phyloP scores from a whole-genome alignment of 345 rosid genomes.

The Eucalyptus viminalis region DNA sequence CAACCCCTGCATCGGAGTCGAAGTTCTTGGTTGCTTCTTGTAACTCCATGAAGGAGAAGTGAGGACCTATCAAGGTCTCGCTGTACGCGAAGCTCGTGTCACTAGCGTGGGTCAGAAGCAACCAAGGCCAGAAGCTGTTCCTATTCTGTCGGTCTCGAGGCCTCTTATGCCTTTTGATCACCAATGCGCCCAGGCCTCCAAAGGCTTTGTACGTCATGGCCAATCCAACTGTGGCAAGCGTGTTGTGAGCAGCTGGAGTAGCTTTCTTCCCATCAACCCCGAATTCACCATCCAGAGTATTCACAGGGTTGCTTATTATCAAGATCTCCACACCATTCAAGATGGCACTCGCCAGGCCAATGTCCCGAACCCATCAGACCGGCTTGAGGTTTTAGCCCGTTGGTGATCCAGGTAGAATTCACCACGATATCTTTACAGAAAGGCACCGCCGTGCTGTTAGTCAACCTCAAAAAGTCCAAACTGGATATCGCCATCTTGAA shows the following conservation, averaged over 20 bases:
- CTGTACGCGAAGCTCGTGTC: neutral
- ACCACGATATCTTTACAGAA: neutral
- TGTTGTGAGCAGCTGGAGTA: neutral
- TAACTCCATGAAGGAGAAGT: neutral
- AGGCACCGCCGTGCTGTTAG: neutral
- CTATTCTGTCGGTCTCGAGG: neutral
- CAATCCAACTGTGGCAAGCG: neutral
- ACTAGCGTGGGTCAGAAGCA: neutral
- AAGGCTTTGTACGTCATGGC: slow-evolving; percentile 1
- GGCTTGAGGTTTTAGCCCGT: neutral
- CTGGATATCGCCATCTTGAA: neutral
- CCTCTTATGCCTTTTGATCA: slow-evolving; percentile 2
- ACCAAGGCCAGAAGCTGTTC: no score
- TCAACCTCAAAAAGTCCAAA: neutral
- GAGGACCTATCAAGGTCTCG: neutral
- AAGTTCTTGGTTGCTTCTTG: slow-evolving; percentile 1
- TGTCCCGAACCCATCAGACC: neutral
- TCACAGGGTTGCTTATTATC: neutral
- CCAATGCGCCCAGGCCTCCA: neutral
- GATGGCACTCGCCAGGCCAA: neutral
- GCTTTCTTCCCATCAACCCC: neutral
- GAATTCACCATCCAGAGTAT: neutral
- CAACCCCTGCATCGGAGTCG: neutral
- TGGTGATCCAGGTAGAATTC: neutral
- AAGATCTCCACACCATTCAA: neutral